These are phyloP conservation scores for Metschnikowia drakensbergensis DNA, from an alignment of 805 yeast genomes.

Conservation along the genomic window DNA sequence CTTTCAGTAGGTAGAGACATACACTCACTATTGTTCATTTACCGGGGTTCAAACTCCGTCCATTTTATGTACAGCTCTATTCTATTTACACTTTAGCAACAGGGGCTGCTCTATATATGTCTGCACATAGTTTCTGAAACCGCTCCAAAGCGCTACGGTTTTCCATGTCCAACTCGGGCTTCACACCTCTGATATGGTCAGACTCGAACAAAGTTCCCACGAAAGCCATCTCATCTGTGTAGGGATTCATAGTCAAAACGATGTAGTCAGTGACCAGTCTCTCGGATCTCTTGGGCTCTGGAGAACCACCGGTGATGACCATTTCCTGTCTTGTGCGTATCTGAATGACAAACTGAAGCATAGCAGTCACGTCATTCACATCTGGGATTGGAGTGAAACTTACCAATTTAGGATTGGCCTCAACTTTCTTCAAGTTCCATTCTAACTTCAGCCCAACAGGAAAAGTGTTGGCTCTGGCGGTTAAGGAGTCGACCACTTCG, in stretches of 20 bases:
- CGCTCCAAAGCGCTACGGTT: conserved; percentile 14
- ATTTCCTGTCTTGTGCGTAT: conserved; percentile 37
- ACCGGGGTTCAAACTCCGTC: too few relatives aligned
- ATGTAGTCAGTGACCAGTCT: conserved; percentile 34
- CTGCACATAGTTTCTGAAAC: conserved; percentile 34
- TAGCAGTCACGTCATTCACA: conserved; percentile 33
- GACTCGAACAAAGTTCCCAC: conserved; percentile 40
- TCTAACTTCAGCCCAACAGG: conserved; percentile 59
- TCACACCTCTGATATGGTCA: conserved; percentile 34
- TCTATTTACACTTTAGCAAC: conserved; percentile 20
- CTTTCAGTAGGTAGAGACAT: too few relatives aligned
- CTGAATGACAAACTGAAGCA: conserved; percentile 38
- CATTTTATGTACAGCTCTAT: neutral
- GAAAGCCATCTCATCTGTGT: conserved; percentile 33
- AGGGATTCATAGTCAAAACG: conserved; percentile 39
- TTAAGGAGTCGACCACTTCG: conserved; percentile 29
- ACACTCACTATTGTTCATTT: too few relatives aligned
- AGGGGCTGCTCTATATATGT: conserved; percentile 37
- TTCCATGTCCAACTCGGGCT: conserved; percentile 31
- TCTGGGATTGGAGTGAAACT: conserved; percentile 65
- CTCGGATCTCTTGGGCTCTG: conserved; percentile 22
- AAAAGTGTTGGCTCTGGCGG: conserved; percentile 33
- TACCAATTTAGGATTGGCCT: conserved; percentile 66
- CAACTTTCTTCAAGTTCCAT: conserved; percentile 76
- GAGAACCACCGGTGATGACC: conserved; percentile 22